phyloP scores from a whole-genome alignment of 108 stramenopile species.

The Cyclotella atomus region DNA sequence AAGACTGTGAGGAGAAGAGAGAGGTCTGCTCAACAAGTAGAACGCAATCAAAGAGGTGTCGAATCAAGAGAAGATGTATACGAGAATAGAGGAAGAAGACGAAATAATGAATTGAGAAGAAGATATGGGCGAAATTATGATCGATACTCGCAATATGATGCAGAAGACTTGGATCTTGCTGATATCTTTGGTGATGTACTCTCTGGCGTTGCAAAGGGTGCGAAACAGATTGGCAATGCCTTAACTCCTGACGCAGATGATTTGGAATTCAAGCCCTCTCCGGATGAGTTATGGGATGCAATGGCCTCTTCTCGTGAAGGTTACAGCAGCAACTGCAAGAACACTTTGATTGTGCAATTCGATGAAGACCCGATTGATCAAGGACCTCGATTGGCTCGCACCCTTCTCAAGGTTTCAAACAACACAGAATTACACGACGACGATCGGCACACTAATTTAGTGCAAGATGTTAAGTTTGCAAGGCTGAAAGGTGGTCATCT shows the following conservation, averaged over 20 bases:
- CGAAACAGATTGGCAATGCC: slow-evolving; percentile 51
- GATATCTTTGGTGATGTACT: slow-evolving; percentile 68
- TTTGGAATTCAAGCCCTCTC: slow-evolving; percentile 80
- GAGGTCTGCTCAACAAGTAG: background rate
- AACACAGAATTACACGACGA: slow-evolving; percentile 8
- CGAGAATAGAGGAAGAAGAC: slow-evolving; percentile 8
- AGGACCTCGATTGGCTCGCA: slow-evolving; percentile 67
- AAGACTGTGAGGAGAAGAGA: slow-evolving; percentile 21
- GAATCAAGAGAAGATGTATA: slow-evolving; percentile 41
- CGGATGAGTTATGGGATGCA: slow-evolving; percentile 77
- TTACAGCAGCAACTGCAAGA: slow-evolving; percentile 50
- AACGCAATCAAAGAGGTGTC: slow-evolving; percentile 18
- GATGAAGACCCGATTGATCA: slow-evolving; percentile 84
- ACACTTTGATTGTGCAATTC: slow-evolving; percentile 86
- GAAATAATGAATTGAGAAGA: slow-evolving; percentile 14
- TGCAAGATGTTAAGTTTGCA: slow-evolving; percentile 70
- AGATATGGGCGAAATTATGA: slow-evolving; percentile 1
- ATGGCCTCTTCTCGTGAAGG: slow-evolving; percentile 40
- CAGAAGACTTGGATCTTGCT: slow-evolving; percentile 64
- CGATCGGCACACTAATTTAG: slow-evolving; percentile 18
- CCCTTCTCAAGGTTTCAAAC: slow-evolving; percentile 33
- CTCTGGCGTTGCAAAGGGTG: slow-evolving; percentile 46
- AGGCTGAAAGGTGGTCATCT: slow-evolving; percentile 80
- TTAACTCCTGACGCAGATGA: slow-evolving; percentile 67
- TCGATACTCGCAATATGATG: slow-evolving; percentile 42